These are phyloP conservation scores for Sarcocystis neurona DNA, from an alignment of 169 alveolate species.

Conservation along the genomic window DNA sequence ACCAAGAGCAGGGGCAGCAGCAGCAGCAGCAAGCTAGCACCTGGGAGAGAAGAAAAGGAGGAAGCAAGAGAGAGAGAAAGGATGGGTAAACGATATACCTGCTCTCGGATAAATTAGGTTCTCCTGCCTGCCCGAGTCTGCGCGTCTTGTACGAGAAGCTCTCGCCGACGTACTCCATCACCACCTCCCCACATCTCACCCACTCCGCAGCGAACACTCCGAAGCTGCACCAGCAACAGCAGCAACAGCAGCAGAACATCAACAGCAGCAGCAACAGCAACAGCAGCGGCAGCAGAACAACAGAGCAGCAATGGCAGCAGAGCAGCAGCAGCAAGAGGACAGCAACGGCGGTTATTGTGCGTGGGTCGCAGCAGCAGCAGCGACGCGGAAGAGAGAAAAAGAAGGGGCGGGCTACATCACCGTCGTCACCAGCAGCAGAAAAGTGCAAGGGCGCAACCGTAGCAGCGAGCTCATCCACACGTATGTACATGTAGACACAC, in stretches of 20 bases:
- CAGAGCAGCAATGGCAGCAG: background rate
- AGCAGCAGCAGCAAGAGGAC: background rate
- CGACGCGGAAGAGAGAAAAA: background rate
- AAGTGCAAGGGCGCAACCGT: background rate
- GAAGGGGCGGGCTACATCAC: background rate
- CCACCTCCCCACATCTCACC: background rate
- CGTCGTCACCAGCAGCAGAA: too few species aligned
- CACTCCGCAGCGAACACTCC: conserved; percentile 45
- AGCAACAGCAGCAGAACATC: background rate
- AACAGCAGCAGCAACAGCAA: background rate
- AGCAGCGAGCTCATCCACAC: too few species aligned
- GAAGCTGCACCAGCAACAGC: background rate
- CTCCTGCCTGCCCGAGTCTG: background rate
- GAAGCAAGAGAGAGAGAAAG: background rate
- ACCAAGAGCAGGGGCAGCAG: background rate
- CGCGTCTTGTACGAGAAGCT: background rate
- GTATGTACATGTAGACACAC: too few species aligned
- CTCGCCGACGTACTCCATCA: conserved; percentile 48
- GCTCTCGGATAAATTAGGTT: conserved; percentile 12
- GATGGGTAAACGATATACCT: background rate
- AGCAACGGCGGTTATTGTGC: too few species aligned
- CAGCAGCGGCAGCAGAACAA: background rate
- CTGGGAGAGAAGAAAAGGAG: background rate
- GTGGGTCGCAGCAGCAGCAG: too few species aligned
- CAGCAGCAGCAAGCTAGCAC: background rate